Conservation (phyloP, 257 asterid genomes). For the Fraxinus pennsylvanica region DNA sequence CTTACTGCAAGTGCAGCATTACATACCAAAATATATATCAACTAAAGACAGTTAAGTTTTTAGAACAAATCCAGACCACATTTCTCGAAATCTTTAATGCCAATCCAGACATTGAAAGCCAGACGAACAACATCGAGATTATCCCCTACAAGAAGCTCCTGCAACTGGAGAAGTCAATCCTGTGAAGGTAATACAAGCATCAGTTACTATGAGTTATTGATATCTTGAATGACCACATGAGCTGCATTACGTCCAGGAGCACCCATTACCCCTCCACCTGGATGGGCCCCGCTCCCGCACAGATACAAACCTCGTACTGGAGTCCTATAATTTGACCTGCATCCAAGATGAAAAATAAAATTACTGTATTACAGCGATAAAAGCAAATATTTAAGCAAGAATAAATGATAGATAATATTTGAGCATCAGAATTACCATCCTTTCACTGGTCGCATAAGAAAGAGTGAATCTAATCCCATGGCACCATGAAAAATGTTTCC, state of each 20-base stretch:
- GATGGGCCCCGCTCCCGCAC: slow-evolving; percentile 97
- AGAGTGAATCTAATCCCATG: slow-evolving; percentile 87
- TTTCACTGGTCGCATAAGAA: slow-evolving; percentile 91
- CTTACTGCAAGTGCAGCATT: background rate
- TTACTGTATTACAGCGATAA: background rate
- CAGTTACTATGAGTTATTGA: slow-evolving; percentile 36
- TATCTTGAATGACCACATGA: slow-evolving; percentile 63
- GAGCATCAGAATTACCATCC: slow-evolving; percentile 64
- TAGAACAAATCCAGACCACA: background rate
- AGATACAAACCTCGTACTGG: slow-evolving; percentile 77
- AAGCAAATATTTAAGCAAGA: background rate
- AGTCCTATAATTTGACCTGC: slow-evolving; percentile 84
- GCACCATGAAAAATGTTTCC: slow-evolving; percentile 97
- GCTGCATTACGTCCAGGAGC: slow-evolving; percentile 96
- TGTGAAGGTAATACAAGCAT: background rate
- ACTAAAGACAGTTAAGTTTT: background rate
- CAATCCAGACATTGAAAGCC: background rate
- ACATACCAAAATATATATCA: background rate
- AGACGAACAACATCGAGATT: background rate
- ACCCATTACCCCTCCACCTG: slow-evolving; percentile 98
- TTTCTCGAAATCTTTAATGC: background rate
- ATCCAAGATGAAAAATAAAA: slow-evolving; percentile 14
- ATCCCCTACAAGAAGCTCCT: background rate
- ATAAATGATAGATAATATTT: background rate
- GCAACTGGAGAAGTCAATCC: background rate